Evolutionary conservation across 1,139 yeast species (phyloP).

Genomic region (Taphrina sp.): DNA sequence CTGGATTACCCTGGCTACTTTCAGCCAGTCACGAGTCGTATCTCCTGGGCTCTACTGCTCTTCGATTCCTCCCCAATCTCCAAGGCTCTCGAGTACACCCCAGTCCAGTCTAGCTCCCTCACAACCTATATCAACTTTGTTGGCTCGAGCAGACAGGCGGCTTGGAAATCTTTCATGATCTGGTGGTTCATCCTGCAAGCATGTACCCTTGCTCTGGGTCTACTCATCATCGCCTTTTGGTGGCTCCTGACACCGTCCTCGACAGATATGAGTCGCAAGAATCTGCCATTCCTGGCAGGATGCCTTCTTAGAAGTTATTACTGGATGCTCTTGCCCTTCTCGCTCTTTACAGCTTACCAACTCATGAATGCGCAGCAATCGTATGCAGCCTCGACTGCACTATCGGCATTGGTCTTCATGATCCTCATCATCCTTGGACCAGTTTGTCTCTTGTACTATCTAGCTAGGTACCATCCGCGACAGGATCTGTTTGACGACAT

Average conservation of each 20-base stretch:
- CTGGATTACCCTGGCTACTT: constrained; percentile 64
- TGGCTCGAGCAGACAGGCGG: constrained; percentile 40
- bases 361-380: constrained; percentile 40
- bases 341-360: constrained; percentile 44
- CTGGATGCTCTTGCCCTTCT: constrained; percentile 43
- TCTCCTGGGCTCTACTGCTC: constrained; percentile 47
- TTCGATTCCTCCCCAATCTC: constrained; percentile 40
- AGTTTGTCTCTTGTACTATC: constrained; percentile 36
- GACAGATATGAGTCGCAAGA: constrained; percentile 18
- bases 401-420: constrained; percentile 42
- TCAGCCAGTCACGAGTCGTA: constrained; percentile 53
- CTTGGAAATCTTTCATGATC: constrained; percentile 45
- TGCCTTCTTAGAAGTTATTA: constrained; percentile 20
- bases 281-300: constrained; percentile 27
- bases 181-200: constrained; percentile 42
- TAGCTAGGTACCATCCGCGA: constrained; percentile 38
- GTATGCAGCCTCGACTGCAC: constrained; percentile 40
- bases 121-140: constrained; percentile 40
- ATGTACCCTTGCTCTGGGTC: constrained; percentile 33
- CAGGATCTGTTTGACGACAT: constrained; percentile 42
- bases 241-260: constrained; percentile 23
- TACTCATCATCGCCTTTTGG: constrained; percentile 19
- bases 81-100: constrained; percentile 21
- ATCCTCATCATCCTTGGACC: constrained; percentile 41
- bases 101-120: constrained; percentile 39